phyloP scores from a whole-genome alignment of 73 alveolate species.

The Urostyla sp. region DNA sequence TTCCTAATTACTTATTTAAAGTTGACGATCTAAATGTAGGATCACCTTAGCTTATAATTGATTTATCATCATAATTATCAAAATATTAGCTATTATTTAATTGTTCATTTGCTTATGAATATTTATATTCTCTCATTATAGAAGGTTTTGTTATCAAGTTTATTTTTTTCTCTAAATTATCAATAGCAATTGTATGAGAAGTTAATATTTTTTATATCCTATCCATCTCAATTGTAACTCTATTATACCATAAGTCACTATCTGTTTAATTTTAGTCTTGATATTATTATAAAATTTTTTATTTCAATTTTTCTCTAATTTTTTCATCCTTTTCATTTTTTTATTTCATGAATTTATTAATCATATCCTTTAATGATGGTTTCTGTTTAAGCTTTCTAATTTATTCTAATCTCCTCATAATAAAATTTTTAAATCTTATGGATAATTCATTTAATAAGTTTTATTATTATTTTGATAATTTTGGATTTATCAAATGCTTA shows the following conservation, averaged over 20 bases:
- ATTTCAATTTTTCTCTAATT: constrained; percentile 17
- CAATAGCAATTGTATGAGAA: background rate
- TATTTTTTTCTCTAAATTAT: constrained; percentile 21
- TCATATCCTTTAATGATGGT: constrained; percentile 39
- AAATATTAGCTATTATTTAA: background rate
- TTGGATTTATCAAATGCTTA: background rate
- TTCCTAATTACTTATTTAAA: too few relatives aligned
- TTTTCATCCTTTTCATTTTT: constrained; percentile 41
- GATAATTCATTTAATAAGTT: constrained; percentile 8
- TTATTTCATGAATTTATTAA: constrained; percentile 2
- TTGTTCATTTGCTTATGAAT: background rate
- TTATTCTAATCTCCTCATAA: constrained; percentile 4
- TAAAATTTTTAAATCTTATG: constrained; percentile 16
- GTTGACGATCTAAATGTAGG: too few relatives aligned
- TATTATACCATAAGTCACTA: constrained; percentile 22
- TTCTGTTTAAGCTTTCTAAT: background rate
- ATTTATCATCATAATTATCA: too few relatives aligned
- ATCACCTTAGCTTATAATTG: too few relatives aligned
- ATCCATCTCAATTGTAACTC: constrained; percentile 24
- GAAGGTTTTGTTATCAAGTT: background rate
- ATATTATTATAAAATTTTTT: constrained; percentile 25
- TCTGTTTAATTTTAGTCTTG: constrained; percentile 33
- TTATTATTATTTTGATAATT: background rate
- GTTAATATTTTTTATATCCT: constrained; percentile 44
- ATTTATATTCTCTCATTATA: too few relatives aligned